These are phyloP conservation scores for Acacia melanoxylon DNA, from an alignment of 306 rosid species.

Conservation along the genomic window DNA sequence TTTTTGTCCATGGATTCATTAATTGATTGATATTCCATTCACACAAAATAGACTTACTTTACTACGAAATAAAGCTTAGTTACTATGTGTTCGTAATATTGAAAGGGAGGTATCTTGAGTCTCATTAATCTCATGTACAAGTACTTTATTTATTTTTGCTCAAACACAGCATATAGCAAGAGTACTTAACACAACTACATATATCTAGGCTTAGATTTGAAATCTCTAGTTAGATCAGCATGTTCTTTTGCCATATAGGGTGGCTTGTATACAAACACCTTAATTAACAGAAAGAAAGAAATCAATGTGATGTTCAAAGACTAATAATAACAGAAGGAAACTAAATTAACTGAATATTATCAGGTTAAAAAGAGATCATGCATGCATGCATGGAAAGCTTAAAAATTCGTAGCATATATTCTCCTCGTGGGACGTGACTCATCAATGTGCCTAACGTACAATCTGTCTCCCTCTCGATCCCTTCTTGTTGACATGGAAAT, in stretches of 20 bases:
- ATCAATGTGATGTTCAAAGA: not conserved
- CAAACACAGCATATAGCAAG: too few species aligned
- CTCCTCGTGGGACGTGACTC: slow-evolving; percentile 45
- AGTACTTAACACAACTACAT: too few species aligned
- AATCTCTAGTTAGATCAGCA: not conserved
- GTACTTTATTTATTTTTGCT: too few species aligned
- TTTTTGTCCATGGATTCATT: not conserved
- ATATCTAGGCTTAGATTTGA: too few species aligned
- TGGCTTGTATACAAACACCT: not conserved
- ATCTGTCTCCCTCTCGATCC: slow-evolving; percentile 43
- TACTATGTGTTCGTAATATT: too few species aligned
- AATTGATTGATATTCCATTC: not conserved
- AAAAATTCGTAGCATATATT: slow-evolving; percentile 38
- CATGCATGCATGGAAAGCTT: slow-evolving; percentile 26
- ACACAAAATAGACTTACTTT: not conserved
- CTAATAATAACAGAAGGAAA: not conserved
- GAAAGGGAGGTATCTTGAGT: too few species aligned
- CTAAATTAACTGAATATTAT: not conserved
- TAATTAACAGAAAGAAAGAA: not conserved
- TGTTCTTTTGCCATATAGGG: too few species aligned
- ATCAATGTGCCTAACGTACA: slow-evolving; percentile 34
- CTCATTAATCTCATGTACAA: too few species aligned
- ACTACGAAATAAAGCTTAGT: too few species aligned
- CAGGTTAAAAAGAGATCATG: not conserved
- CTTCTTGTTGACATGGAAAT: slow-evolving; percentile 51